phyloP scores from a whole-genome alignment of 345 rosid species.

The Eucalyptus sp. region DNA sequence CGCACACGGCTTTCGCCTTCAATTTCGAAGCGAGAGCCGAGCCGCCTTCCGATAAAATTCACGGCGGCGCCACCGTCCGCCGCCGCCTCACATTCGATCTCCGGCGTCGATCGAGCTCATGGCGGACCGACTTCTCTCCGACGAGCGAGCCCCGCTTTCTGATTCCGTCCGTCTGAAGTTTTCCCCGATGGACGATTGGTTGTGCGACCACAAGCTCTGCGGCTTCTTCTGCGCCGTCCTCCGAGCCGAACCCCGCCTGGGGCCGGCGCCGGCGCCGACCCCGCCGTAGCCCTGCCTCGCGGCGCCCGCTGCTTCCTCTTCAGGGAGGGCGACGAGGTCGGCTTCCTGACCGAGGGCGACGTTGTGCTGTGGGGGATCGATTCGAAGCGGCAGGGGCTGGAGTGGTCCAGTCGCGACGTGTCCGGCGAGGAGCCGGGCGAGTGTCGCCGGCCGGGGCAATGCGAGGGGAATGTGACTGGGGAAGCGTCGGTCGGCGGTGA shows the following conservation, averaged over 20 bases:
- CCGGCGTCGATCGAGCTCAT: neutral
- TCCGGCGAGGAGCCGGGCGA: neutral
- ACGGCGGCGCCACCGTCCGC: neutral
- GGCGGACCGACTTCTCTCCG: neutral
- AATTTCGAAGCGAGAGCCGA: neutral
- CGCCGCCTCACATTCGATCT: neutral
- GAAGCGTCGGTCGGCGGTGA: neutral
- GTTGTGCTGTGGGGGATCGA: constrained; percentile 18
- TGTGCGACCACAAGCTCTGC: constrained; percentile 45
- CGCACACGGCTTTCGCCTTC: neutral
- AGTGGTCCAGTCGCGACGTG: neutral
- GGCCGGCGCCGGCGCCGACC: neutral
- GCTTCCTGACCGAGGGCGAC: constrained; percentile 38
- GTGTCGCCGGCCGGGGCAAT: neutral
- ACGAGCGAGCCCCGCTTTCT: neutral
- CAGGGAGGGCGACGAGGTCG: constrained; percentile 15
- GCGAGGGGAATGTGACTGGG: neutral
- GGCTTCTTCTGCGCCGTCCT: constrained; percentile 66
- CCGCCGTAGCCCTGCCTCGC: neutral
- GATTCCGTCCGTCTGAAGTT: neutral
- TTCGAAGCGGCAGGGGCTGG: neutral
- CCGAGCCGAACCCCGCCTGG: constrained; percentile 7
- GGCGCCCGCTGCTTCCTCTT: constrained; percentile 35
- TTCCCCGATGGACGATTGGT: neutral
- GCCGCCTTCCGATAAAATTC: neutral